Percentiles rank a stretch among this genome's conserved stretches.
Conservation (phyloP, 2,329 filamentous ascomycete species). For the Diaporthe eres region DNA sequence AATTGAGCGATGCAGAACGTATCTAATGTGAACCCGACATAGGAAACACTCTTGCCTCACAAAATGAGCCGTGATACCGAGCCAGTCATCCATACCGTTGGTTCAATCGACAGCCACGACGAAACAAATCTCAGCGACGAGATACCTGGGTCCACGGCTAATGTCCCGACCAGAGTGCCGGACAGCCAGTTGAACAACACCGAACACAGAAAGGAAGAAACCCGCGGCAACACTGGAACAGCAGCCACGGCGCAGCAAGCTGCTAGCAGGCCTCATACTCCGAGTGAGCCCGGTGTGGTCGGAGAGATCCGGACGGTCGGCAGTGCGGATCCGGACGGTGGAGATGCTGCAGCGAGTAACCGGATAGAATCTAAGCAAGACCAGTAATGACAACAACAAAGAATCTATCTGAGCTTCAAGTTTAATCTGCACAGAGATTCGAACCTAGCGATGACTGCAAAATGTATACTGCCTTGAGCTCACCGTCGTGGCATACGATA, state of each 20-base stretch:
- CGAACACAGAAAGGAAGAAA: neutral
- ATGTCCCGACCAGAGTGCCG: no score
- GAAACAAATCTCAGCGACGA: neutral
- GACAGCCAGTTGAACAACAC: neutral
- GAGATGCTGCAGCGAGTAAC: neutral
- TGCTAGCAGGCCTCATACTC: neutral
- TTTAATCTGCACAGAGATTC: neutral
- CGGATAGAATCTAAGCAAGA: neutral
- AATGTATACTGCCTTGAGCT: neutral
- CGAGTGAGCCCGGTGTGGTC: no score
- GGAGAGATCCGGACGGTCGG: neutral
- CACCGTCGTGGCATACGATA: no score
- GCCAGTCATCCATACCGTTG: neutral
- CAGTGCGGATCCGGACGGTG: neutral
- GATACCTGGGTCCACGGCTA: no score
- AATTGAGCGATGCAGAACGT: no score
- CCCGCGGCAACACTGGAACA: rapidly evolving
- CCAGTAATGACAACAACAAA: neutral
- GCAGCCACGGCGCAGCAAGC: neutral
- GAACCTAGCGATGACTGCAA: neutral
- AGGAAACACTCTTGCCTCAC: neutral
- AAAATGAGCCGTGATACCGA: neutral
- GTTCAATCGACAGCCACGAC: neutral
- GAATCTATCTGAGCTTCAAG: neutral
- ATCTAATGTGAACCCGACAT: neutral